Percentiles rank a stretch among this genome's conserved stretches.
Evolutionary conservation across 2,329 filamentous ascomycete genomes (phyloP).

Genomic region (Aspergillus proliferans): DNA sequence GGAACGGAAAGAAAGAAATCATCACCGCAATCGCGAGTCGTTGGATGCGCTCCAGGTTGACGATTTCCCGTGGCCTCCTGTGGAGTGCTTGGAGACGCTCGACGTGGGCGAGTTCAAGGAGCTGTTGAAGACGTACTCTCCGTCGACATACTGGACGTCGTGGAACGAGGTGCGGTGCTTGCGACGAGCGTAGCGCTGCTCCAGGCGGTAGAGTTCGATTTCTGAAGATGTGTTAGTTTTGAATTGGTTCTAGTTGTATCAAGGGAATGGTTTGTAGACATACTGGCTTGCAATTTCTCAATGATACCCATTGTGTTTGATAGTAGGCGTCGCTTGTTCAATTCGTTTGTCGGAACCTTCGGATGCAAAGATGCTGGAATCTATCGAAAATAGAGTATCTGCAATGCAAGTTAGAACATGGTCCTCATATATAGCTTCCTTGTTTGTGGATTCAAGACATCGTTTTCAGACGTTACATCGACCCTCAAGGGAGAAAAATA

Average conservation of each 20-base stretch:
- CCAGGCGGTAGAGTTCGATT: slow-evolving; percentile 86
- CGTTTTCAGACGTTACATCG: no score
- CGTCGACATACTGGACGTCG: slow-evolving; percentile 87
- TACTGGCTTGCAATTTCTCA: slow-evolving; percentile 48
- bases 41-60: slow-evolving; percentile 22
- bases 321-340: not conserved
- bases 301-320: slow-evolving; percentile 42
- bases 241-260: slow-evolving; percentile 45
- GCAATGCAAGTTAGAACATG: no score
- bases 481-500: no score
- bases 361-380: no score
- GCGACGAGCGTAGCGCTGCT: slow-evolving; percentile 88
- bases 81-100: slow-evolving; percentile 35
- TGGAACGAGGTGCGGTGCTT: slow-evolving; percentile 85
- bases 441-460: no score
- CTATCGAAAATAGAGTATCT: no score
- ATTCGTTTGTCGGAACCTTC: not conserved
- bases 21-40: slow-evolving; percentile 24
- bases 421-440: no score
- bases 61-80: slow-evolving; percentile 27
- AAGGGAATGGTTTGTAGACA: slow-evolving; percentile 14
- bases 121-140: slow-evolving; percentile 76
- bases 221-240: slow-evolving; percentile 52
- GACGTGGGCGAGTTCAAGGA: slow-evolving; percentile 30
- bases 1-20: not conserved